Evolutionary conservation across 495 filamentous ascomycete species (phyloP), one percentile per base, ranked within the genome.

Genomic region (Podospora tetraspora): DNA sequence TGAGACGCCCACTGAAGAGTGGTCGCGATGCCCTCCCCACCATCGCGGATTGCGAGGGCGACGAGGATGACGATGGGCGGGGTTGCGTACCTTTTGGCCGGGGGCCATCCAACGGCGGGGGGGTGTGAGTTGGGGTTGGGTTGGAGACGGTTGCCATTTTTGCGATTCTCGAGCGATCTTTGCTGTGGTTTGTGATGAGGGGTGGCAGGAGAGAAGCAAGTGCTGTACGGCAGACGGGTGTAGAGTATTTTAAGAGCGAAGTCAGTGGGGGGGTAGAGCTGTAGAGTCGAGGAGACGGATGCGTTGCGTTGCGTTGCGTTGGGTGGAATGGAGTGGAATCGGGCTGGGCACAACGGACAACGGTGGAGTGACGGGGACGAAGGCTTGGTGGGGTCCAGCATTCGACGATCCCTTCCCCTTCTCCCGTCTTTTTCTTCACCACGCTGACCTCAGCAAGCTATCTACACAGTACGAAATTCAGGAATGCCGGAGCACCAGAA

Each of bases 11-110:
- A 30, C 30, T 58, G 22, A 22, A 34, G 12, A 52, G 19, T 3
- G 63, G 57, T 67, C 22, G 25, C 16, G 37, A 19, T 60, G 23
- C 11, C 62, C 12, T 9, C n/a, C n/a, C 27, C 34, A 11, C 22
- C 4, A 43, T 57, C 34, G 62, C 24, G 23, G 29, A 43, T 30
- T 21, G 62, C 24, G 23, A 52, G 16, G 32, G 29, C n/a, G 34
- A 43, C 12, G 62, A 4, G 1, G 11, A 13, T n/a, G 62, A 13
- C 62, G 21, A 19, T 27, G 10, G 52, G 25, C 43, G 43, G 22
- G 22, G 60, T 10, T 59, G 78, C 80, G 74, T 83, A 92, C 93
- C 92, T 82, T 88, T 94, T 34, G 93, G 93, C 68, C 91, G 88
- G 79, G 89, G 88, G 69, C 83, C 73, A 66, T 80, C 77, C 25